phyloP scores from a whole-genome alignment of 2,329 filamentous ascomycete species.

The Nemania sp. region DNA sequence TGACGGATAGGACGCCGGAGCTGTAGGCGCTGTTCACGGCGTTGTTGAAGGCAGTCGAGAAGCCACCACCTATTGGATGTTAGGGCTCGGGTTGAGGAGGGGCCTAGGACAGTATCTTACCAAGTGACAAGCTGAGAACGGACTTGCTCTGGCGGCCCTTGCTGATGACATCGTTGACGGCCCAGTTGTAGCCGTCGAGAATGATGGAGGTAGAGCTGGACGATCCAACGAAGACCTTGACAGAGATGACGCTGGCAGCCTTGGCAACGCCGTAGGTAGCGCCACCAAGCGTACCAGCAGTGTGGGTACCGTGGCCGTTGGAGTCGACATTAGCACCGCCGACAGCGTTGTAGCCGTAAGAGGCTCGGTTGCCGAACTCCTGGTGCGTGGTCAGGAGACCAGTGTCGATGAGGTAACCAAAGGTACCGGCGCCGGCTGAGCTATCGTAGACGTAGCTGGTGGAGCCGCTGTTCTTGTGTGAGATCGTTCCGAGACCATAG shows the following conservation, averaged over 20 bases:
- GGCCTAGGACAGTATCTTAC: slow-evolving; percentile 22
- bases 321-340: slow-evolving; percentile 41
- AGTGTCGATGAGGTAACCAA: slow-evolving; percentile 59
- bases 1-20: slow-evolving; percentile 56
- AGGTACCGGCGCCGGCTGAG: slow-evolving; percentile 47
- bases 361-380: slow-evolving; percentile 49
- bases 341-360: slow-evolving; percentile 39
- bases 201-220: slow-evolving; percentile 35
- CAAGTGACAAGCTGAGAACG: slow-evolving; percentile 61
- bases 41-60: slow-evolving; percentile 53
- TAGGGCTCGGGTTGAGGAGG: neutral
- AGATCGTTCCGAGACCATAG: slow-evolving; percentile 54
- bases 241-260: slow-evolving; percentile 45
- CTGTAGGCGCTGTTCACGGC: slow-evolving; percentile 53
- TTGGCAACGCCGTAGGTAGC: slow-evolving; percentile 52
- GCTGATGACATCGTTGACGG: slow-evolving; percentile 50
- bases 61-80: slow-evolving; percentile 43
- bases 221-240: slow-evolving; percentile 49
- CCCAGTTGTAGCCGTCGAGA: slow-evolving; percentile 43
- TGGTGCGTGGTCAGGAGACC: slow-evolving; percentile 53
- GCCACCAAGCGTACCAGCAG: slow-evolving; percentile 51
- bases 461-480: slow-evolving; percentile 42
- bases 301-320: slow-evolving; percentile 53
- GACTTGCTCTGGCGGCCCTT: slow-evolving; percentile 47
- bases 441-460: slow-evolving; percentile 49